These are phyloP conservation scores for Funneliformis mosseae DNA, from an alignment of 192 early-diverging fungal species.

Conservation along the genomic window DNA sequence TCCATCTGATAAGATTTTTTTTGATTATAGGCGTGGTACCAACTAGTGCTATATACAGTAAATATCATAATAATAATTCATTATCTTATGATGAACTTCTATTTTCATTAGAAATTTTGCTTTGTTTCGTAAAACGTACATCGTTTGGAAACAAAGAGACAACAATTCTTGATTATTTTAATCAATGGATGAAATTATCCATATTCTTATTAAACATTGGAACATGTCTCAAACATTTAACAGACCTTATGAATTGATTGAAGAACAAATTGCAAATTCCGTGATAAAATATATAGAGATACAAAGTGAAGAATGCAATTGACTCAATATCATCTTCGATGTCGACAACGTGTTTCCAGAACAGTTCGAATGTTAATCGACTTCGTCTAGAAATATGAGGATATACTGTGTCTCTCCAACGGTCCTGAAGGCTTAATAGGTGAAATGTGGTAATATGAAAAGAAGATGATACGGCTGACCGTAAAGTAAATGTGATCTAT, in stretches of 20 bases:
- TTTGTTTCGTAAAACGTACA: slow-evolving; percentile 35
- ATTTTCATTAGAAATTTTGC: slow-evolving; percentile 26
- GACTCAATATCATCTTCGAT: too few species aligned
- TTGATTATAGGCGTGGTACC: neutral
- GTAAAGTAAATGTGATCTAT: too few species aligned
- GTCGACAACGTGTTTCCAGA: too few species aligned
- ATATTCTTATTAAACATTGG: neutral
- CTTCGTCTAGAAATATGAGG: too few species aligned
- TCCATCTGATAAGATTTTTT: slow-evolving; percentile 10
- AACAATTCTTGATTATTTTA: slow-evolving; percentile 5
- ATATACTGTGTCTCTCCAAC: too few species aligned
- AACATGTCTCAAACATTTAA: slow-evolving; percentile 27
- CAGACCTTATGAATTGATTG: slow-evolving; percentile 30
- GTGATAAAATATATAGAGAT: slow-evolving; percentile 7
- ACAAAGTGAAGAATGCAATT: slow-evolving; percentile 22
- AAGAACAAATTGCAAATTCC: slow-evolving; percentile 25
- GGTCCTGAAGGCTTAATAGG: too few species aligned
- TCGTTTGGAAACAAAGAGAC: slow-evolving; percentile 6
- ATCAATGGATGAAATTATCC: slow-evolving; percentile 35
- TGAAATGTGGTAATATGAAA: too few species aligned
- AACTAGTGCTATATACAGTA: neutral
- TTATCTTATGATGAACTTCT: slow-evolving; percentile 27
- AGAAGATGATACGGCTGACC: too few species aligned
- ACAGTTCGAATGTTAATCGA: too few species aligned
- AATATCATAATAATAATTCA: neutral